Base-by-base conservation (phyloP, 352 stramenopile species). In the Elongisporangium senticosum region DNA sequence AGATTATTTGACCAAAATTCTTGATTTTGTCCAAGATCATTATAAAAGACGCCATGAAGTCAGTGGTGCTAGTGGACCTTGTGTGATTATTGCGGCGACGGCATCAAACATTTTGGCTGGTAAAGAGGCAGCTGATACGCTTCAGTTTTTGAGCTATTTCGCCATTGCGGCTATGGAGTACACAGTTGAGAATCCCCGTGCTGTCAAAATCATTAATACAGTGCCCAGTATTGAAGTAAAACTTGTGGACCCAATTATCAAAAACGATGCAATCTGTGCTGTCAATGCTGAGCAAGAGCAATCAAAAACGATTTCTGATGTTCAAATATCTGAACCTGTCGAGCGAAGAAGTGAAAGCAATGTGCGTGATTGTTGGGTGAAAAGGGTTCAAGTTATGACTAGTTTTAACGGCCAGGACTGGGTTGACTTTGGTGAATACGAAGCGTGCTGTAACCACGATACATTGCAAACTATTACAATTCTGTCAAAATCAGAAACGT, bases 91-190 rank as follows among this genome's bases (percentile, higher is more conserved):
- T 21, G 79, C 80, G 43, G 85, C 85, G 10, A 93, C 81, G 0
- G 75, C 84, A 2, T 84, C 76, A 0, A 93, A 93, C 39, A 92
- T 93, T 28, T 55, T 92, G 15, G 79, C 85, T 14, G 85, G 83
- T 4, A 93, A 93, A 55, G 82, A 95, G 19, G 69, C 82, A 0
- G 72, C 64, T 26, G 81, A 93, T 50, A 95, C 85, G 7, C 70
- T 95, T 14, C 77, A 89, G 49, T 90, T 93, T 40, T 51, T 95
- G n/a, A 72, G 71, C 22, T 90, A 73, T 57, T 79, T 93, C 17
- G 70, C 68, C 0, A 58, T 90, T 6, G 74, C 75, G 48, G 77
- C 83, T 1, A 72, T 90, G 22, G 69, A 86, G 26, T 77, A 86
- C 61, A 68, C 60, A 19, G 67, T 87, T 23, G 61, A 72, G 11